phyloP scores from a whole-genome alignment of 1,284 basidiomycete species.

The Mycena citricolor region DNA sequence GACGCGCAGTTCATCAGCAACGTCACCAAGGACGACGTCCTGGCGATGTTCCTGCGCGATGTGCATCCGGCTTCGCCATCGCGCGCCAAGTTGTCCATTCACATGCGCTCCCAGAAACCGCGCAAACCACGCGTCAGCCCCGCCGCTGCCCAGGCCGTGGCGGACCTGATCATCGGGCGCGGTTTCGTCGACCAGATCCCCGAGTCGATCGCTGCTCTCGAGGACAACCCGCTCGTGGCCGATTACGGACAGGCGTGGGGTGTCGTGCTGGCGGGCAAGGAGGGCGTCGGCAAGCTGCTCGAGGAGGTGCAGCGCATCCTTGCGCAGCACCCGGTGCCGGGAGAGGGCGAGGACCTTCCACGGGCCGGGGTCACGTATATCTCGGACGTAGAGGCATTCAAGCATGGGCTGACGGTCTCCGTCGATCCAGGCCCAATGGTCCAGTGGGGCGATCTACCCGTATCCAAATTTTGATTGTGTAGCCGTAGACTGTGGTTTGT shows the following conservation, averaged over 20 bases:
- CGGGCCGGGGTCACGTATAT: constrained; percentile 60
- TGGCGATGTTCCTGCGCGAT: constrained; percentile 70
- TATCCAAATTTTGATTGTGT: constrained; percentile 36
- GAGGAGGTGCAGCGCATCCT: constrained; percentile 51
- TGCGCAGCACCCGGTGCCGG: constrained; percentile 48
- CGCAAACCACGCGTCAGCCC: constrained; percentile 61
- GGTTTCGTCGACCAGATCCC: constrained; percentile 56
- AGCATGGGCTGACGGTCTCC: constrained; percentile 54
- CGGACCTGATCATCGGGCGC: constrained; percentile 47
- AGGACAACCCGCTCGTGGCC: constrained; percentile 39
- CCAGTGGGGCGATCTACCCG: constrained; percentile 69
- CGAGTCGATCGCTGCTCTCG: constrained; percentile 48
- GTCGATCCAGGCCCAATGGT: constrained; percentile 58
- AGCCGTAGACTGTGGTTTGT: not conserved
- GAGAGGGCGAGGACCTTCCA: constrained; percentile 49
- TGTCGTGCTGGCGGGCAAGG: constrained; percentile 33
- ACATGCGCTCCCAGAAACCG: constrained; percentile 72
- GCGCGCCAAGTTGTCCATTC: constrained; percentile 81
- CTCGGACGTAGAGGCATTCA: constrained; percentile 73
- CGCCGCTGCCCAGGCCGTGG: constrained; percentile 66
- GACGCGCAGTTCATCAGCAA: constrained; percentile 66
- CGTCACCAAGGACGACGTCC: constrained; percentile 77
- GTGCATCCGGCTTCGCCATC: constrained; percentile 71
- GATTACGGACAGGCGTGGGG: constrained; percentile 47
- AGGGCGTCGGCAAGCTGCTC: constrained; percentile 53